Evolutionary conservation across 768 basidiomycete species (phyloP), one percentile per base, ranked within the genome.

Genomic region (Collybiopsis confluens): DNA sequence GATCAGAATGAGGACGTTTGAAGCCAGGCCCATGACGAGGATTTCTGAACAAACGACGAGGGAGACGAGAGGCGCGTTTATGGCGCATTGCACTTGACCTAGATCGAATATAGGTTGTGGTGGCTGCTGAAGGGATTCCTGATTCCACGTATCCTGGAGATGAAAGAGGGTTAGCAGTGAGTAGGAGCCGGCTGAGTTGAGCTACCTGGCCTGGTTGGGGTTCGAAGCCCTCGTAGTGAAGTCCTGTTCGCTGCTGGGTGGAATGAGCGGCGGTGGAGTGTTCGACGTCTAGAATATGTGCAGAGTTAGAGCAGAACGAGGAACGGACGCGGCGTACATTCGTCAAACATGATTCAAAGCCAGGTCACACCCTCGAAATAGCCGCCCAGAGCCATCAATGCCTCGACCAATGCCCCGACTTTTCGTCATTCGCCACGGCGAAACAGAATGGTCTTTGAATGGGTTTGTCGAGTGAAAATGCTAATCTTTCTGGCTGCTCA

Each of bases 391-490:
- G n/a, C n/a, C n/a, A n/a, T n/a, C n/a, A n/a, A 69, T 70, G 67
- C 43, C 70, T 36, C 78, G 75, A 50, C 81, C 79, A 45, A 80
- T 82, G 70, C 91, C 91, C 28, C 80, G 91, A 52, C 70, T 94
- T 45, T 88, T 91, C 67, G 70, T 93, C 44, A 75, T 93, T 60
- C 80, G 91, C 56, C 91, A 94, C 65, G 92, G 92, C 28, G 89
- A 97, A 73, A 98, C 95, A 1, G 94, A 95, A 66, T 98, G 94
- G 93, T 91, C 90, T 16, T 62, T 87, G 41, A 93, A 88, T 61
- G 93, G 92, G 82, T 86, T 54, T 66, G 81, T 68, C 24, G 30
- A 36, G 15, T 24, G n/a, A n/a, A n/a, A n/a, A n/a, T n/a, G n/a
- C n/a, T n/a, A n/a, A n/a, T n/a, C n/a, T n/a, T n/a, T n/a, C n/a